These are phyloP conservation scores for Oryza coarctata DNA, from an alignment of 176 grass and related monocot species.

Conservation along the genomic window DNA sequence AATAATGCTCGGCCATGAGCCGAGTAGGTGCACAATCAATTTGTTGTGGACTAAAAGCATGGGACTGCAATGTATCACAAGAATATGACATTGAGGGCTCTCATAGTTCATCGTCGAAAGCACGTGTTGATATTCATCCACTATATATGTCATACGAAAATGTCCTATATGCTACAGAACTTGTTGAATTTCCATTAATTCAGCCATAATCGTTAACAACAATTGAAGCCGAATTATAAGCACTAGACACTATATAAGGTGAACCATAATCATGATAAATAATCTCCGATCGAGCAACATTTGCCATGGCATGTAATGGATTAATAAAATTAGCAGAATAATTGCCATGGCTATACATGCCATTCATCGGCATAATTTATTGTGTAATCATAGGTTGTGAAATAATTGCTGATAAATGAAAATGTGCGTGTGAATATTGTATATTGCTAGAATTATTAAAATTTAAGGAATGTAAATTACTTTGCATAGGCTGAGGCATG, in stretches of 20 bases:
- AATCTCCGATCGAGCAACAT: no score
- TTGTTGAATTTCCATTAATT: background rate
- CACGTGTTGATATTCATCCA: no score
- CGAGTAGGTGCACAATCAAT: no score
- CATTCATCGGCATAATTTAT: background rate
- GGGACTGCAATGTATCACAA: no score
- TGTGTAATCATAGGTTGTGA: background rate
- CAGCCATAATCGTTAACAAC: background rate
- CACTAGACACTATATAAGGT: background rate
- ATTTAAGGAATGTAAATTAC: background rate
- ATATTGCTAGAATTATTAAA: conserved; percentile 1
- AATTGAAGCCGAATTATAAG: background rate
- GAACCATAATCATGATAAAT: no score
- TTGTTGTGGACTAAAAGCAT: no score
- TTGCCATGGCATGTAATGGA: background rate
- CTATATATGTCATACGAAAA: no score
- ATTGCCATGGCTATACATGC: background rate
- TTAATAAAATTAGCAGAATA: background rate
- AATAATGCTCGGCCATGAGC: no score
- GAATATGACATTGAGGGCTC: no score
- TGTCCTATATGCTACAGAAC: background rate
- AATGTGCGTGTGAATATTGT: background rate
- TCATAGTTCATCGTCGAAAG: no score
- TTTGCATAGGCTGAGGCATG: no score
- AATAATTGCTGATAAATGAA: background rate